Conservation (phyloP, 1,284 basidiomycete species). For the Puccinia triticina region DNA sequence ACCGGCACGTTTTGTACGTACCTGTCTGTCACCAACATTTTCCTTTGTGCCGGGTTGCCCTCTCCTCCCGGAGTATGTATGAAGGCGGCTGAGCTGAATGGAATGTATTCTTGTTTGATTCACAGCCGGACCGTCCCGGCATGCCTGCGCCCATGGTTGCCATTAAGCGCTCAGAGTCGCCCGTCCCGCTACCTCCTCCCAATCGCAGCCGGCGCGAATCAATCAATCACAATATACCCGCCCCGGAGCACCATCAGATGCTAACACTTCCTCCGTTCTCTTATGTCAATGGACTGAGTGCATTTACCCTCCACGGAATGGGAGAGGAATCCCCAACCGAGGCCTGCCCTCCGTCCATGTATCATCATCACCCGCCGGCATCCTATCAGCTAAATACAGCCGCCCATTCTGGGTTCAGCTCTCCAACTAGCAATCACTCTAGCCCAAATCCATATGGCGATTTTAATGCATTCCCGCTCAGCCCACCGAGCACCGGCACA, state of each 20-base stretch:
- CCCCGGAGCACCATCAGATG: slow-evolving; percentile 15
- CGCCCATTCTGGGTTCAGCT: slow-evolving; percentile 38
- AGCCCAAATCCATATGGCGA: slow-evolving; percentile 49
- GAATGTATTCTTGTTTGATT: not conserved
- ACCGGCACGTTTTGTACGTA: not conserved
- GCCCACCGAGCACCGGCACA: slow-evolving; percentile 31
- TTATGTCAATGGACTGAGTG: not conserved
- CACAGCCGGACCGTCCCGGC: not conserved
- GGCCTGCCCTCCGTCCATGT: not conserved
- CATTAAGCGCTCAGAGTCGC: slow-evolving; percentile 20
- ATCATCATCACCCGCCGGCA: slow-evolving; percentile 14
- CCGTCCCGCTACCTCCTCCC: not conserved
- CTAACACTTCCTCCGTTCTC: not conserved
- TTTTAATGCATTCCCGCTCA: slow-evolving; percentile 40
- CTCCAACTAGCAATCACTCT: slow-evolving; percentile 42
- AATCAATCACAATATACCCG: slow-evolving; percentile 23
- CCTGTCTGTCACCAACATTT: not conserved
- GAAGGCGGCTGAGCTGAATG: not conserved
- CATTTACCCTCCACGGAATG: not conserved
- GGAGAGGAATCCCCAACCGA: slow-evolving; percentile 5
- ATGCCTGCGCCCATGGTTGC: slow-evolving; percentile 1
- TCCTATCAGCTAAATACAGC: slow-evolving; percentile 12
- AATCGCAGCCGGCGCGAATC: slow-evolving; percentile 12
- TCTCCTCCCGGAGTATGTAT: slow-evolving; percentile 14
- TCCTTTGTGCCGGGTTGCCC: not conserved